Percentiles rank a stretch among this genome's conserved stretches.
These are phyloP conservation scores for Boletus coccyginus DNA, from an alignment of 768 basidiomycete genomes.

Conservation along the genomic window DNA sequence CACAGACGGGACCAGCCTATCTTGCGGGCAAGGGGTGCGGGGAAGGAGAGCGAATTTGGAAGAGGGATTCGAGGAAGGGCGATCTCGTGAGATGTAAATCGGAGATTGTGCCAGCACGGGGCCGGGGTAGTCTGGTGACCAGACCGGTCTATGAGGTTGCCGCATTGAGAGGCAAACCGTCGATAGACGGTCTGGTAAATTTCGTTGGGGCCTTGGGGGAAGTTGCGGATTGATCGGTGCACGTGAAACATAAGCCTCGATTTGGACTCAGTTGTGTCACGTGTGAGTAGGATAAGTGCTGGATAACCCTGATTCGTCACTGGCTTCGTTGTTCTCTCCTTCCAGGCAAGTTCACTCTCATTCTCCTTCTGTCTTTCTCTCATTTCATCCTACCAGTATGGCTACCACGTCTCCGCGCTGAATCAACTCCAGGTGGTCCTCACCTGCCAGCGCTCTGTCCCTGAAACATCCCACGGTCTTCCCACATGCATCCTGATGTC, in stretches of 20 bases:
- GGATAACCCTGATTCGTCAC: no score
- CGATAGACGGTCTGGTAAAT: no score
- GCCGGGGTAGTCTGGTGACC: no score
- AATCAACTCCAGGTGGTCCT: constrained; percentile 84
- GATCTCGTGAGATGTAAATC: constrained; percentile 15
- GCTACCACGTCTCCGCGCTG: constrained; percentile 89
- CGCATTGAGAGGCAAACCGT: no score
- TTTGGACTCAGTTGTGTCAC: no score
- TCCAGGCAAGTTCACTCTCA: constrained; percentile 38
- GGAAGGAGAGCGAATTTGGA: constrained; percentile 28
- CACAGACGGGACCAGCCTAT: constrained; percentile 69
- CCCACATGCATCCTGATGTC: constrained; percentile 82
- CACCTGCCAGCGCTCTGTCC: constrained; percentile 52
- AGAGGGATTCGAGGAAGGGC: constrained; percentile 17
- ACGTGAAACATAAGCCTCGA: no score
- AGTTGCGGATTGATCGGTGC: no score
- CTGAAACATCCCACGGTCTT: constrained; percentile 36
- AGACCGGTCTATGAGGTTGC: no score
- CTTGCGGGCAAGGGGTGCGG: constrained; percentile 49
- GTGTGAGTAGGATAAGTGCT: no score
- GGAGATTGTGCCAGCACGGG: constrained; percentile 21
- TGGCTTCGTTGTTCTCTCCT: constrained; percentile 68
- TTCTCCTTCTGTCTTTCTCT: neutral
- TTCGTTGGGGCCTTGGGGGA: no score
- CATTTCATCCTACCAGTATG: constrained; percentile 49